These are phyloP conservation scores for Psilocybe subaeruginosa DNA, from an alignment of 768 basidiomycete genomes.

Conservation along the genomic window DNA sequence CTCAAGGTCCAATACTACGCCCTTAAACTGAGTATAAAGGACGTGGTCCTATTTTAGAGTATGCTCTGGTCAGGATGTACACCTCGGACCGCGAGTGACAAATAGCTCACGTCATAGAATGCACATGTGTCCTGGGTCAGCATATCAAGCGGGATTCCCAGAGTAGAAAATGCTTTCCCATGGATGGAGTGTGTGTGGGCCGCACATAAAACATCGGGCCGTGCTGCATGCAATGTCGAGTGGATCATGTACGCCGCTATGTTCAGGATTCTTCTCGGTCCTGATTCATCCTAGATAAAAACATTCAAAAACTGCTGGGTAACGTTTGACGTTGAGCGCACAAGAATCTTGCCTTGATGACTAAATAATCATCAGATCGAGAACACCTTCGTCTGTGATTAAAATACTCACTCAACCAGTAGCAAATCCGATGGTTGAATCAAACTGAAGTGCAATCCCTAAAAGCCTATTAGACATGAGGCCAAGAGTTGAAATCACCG, in stretches of 20 bases:
- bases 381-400: background rate
- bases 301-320: background rate
- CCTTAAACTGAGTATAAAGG: slow-evolving; percentile 48
- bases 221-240: slow-evolving; percentile 46
- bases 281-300: slow-evolving; percentile 28
- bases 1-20: slow-evolving; percentile 46
- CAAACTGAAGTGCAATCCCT: slow-evolving; percentile 48
- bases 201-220: slow-evolving; percentile 49
- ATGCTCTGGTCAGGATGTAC: background rate
- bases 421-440: slow-evolving; percentile 48
- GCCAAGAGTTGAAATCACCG: background rate
- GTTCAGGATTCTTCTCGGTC: slow-evolving; percentile 32
- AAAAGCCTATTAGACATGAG: background rate
- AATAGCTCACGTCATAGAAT: slow-evolving; percentile 37
- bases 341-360: slow-evolving; percentile 29
- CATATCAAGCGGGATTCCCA: slow-evolving; percentile 45
- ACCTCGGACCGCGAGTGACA: slow-evolving; percentile 3
- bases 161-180: slow-evolving; percentile 52
- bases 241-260: slow-evolving; percentile 41
- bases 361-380: slow-evolving; percentile 15
- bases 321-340: slow-evolving; percentile 6
- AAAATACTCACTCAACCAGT: slow-evolving; percentile 41
- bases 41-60: slow-evolving; percentile 33
- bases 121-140: slow-evolving; percentile 47
- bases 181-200: slow-evolving; percentile 51